Conservation (phyloP, 2,329 filamentous ascomycete species). For the Colletotrichum somersetense region DNA sequence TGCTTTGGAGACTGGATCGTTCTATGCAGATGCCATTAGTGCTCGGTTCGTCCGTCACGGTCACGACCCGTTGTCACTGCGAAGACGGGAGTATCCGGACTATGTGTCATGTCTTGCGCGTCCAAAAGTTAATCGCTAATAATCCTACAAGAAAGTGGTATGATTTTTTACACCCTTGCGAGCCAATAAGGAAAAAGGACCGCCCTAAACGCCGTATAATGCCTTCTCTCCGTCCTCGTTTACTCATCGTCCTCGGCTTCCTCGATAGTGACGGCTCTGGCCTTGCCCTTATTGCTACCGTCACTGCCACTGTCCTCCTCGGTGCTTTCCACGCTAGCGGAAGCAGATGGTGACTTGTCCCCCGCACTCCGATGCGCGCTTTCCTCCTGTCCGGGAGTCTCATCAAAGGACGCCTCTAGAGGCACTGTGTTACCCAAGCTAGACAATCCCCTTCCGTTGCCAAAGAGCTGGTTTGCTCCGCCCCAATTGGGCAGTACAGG, state of each 20-base stretch:
- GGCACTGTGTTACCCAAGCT: constrained; percentile 22
- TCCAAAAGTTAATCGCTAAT: constrained; percentile 27
- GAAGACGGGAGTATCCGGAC: neutral
- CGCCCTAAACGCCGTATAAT: constrained; percentile 33
- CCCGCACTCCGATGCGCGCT: neutral
- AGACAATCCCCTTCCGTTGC: constrained; percentile 45
- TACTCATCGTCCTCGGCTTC: constrained; percentile 56
- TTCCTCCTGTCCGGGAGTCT: constrained; percentile 39
- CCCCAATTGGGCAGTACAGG: constrained; percentile 65
- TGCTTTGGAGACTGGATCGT: neutral
- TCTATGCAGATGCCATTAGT: too few species aligned
- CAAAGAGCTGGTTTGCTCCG: constrained; percentile 63
- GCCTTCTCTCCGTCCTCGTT: constrained; percentile 18
- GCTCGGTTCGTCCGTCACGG: neutral
- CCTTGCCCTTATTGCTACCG: constrained; percentile 56
- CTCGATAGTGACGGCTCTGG: constrained; percentile 61
- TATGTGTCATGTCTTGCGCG: neutral
- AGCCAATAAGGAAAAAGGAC: neutral
- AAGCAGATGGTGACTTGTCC: constrained; percentile 20
- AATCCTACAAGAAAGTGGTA: constrained; percentile 38
- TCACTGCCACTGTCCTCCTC: constrained; percentile 11
- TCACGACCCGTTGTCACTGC: neutral
- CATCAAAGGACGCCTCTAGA: constrained; percentile 28
- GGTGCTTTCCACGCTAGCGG: constrained; percentile 28
- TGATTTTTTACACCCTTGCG: constrained; percentile 38